Conservation (phyloP, 139 green algal genomes). For the Desmodesmus armatus region DNA sequence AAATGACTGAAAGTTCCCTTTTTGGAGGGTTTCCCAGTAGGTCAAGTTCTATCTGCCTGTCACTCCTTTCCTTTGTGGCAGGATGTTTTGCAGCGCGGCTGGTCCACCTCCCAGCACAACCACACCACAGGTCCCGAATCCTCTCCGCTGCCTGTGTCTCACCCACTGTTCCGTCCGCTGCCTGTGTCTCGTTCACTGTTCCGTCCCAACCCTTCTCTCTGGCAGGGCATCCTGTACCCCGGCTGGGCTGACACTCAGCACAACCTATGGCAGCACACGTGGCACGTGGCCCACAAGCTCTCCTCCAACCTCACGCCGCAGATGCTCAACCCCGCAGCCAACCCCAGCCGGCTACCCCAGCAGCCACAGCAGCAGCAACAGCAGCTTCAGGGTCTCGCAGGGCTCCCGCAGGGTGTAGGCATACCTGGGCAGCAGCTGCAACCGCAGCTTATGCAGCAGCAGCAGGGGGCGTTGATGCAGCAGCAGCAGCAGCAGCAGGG, state of each 20-base stretch:
- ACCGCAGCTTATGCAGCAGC: not conserved
- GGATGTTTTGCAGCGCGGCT: no score
- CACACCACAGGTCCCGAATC: no score
- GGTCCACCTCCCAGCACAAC: no score
- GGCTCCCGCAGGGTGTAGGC: not conserved
- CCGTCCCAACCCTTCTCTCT: no score
- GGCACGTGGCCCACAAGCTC: slow-evolving; percentile 62
- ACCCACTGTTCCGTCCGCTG: no score
- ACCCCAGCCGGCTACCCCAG: slow-evolving; percentile 25
- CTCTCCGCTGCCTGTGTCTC: no score
- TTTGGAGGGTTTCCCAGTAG: no score
- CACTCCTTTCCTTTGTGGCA: no score
- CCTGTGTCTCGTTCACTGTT: no score
- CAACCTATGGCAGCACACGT: slow-evolving; percentile 88
- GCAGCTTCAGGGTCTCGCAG: not conserved
- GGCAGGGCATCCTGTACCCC: slow-evolving; percentile 47
- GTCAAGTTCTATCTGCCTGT: no score
- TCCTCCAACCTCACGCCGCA: slow-evolving; percentile 66
- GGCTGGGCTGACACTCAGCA: slow-evolving; percentile 51
- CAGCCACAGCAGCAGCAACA: not conserved
- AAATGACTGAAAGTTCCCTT: no score
- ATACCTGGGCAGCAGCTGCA: not conserved
- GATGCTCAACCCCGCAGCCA: slow-evolving; percentile 33
- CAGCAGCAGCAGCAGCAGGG: no score
- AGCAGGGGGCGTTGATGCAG: not conserved